Evolutionary conservation across 805 yeast genomes (phyloP).

Genomic region (Saccharomyces kudriavzevii): DNA sequence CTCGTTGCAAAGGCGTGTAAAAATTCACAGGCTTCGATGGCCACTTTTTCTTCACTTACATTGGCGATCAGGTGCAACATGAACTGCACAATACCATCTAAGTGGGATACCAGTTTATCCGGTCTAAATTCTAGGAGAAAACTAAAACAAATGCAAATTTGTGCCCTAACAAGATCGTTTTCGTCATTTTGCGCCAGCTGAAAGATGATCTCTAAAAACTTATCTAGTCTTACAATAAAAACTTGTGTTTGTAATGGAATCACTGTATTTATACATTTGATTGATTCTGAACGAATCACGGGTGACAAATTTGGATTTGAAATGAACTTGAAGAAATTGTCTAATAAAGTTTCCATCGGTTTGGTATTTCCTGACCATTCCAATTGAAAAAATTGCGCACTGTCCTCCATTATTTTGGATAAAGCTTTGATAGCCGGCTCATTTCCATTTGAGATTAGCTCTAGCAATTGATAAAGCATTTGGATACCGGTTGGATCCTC

Average conservation of each 20-base stretch:
- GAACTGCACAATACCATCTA: constrained; percentile 79
- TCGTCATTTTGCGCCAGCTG: constrained; percentile 52
- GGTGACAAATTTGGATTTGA: constrained; percentile 31
- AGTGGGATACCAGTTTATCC: constrained; percentile 69
- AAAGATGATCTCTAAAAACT: constrained; percentile 56
- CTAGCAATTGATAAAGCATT: constrained; percentile 59
- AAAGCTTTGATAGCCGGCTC: constrained; percentile 56
- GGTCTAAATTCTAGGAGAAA: constrained; percentile 68
- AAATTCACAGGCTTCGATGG: constrained; percentile 91
- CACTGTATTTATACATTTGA: constrained; percentile 70
- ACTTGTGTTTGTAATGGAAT: constrained; percentile 62
- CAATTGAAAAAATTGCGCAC: constrained; percentile 53
- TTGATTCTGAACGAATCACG: constrained; percentile 50
- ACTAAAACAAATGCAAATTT: constrained; percentile 71
- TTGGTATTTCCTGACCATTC: constrained; percentile 51
- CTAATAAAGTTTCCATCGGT: constrained; percentile 62
- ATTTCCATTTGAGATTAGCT: constrained; percentile 44
- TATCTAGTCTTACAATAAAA: constrained; percentile 56
- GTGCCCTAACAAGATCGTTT: constrained; percentile 53
- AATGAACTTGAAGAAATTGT: constrained; percentile 51
- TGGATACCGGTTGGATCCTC: constrained; percentile 48
- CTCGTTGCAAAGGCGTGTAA: constrained; percentile 65
- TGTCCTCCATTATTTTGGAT: constrained; percentile 86
- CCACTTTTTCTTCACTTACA: constrained; percentile 56
- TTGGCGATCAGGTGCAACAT: constrained; percentile 68